Base-by-base conservation (phyloP, 805 yeast species). In the Lachancea sp. region DNA sequence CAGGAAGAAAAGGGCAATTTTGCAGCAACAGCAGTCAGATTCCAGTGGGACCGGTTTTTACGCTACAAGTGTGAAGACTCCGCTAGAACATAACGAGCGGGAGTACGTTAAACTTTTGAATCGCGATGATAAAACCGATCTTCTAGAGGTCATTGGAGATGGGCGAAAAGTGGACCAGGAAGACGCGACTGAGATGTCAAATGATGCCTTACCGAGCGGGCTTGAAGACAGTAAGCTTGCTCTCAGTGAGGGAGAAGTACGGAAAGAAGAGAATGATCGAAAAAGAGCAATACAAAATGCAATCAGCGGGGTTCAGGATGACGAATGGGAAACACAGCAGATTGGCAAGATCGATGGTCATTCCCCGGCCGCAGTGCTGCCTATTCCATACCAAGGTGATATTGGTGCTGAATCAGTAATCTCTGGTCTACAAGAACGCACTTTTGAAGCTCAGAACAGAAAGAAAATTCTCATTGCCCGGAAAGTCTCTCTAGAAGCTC, bases 191-290 rank as follows among this genome's bases (percentile, higher is more conserved):
- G 49, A 41, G 9, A 19, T 22, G 11, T 20, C 31, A 7, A 39
- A 42, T n/a, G 54, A 51, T 17, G 39, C 40, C 25, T 51, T 46
- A 4, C 30, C 46, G 13, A 41, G 42, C 7, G 57, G 48, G 10
- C 49, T 55, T 34, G 60, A 59, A 26, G 67, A 63, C 37, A 61
- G 49, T 15, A 51, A 50, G 35, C 45, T 63, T 9, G 58, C 62
- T 3, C 45, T 62, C 30, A 51, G 58, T 7, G 42, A 41, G 12
- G 47, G 42, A 1, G 64, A 61, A 30, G 27, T 20, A 8, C 32
- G 26, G 2, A 18, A 43, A 10, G 50, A 56, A 18, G 36, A 42
- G 1, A 26, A 36, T 4, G 38, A 31, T 8, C 56, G 54, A 38
- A 52, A 48, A 27, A 36, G 41, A 25, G 15, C 45, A 4, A 63